phyloP scores from a whole-genome alignment of 1,284 basidiomycete species.

The Somion occarium region DNA sequence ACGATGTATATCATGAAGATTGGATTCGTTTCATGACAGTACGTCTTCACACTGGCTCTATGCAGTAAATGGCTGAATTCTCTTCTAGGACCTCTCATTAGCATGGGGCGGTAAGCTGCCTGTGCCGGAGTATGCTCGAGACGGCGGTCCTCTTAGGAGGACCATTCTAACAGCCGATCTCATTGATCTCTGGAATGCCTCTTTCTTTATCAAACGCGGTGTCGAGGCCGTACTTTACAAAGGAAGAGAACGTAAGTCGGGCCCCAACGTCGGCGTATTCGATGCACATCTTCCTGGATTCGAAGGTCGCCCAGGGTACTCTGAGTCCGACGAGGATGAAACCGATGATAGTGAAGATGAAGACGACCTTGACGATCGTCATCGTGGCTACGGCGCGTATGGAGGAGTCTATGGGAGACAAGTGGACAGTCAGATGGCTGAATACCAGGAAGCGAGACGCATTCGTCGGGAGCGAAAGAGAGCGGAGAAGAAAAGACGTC shows the following conservation, averaged over 20 bases:
- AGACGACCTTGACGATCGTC: constrained; percentile 24
- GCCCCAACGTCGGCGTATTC: constrained; percentile 44
- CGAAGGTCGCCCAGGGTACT: constrained; percentile 34
- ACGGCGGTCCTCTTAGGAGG: constrained; percentile 48
- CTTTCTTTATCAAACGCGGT: constrained; percentile 66
- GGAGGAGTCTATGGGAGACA: constrained; percentile 32
- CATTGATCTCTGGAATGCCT: constrained; percentile 71
- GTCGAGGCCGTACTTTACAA: constrained; percentile 73
- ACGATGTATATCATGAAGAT: constrained; percentile 72
- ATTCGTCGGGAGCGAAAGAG: constrained; percentile 44
- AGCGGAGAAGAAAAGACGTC: constrained; percentile 52
- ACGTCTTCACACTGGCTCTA: constrained; percentile 16
- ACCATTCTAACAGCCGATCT: constrained; percentile 61
- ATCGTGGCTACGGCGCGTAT: constrained; percentile 31
- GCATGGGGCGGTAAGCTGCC: constrained; percentile 72
- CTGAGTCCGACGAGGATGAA: constrained; percentile 28
- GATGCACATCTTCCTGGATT: constrained; percentile 50
- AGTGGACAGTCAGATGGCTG: constrained; percentile 29
- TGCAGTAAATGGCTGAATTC: constrained; percentile 3
- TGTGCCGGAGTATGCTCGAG: constrained; percentile 42
- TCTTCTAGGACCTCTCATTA: constrained; percentile 55
- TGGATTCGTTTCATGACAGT: constrained; percentile 76
- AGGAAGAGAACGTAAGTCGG: constrained; percentile 69
- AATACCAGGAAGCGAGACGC: constrained; percentile 43
- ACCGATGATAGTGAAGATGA: constrained; percentile 34